phyloP scores from a whole-genome alignment of 306 rosid genomes.

The Quercus alba region DNA sequence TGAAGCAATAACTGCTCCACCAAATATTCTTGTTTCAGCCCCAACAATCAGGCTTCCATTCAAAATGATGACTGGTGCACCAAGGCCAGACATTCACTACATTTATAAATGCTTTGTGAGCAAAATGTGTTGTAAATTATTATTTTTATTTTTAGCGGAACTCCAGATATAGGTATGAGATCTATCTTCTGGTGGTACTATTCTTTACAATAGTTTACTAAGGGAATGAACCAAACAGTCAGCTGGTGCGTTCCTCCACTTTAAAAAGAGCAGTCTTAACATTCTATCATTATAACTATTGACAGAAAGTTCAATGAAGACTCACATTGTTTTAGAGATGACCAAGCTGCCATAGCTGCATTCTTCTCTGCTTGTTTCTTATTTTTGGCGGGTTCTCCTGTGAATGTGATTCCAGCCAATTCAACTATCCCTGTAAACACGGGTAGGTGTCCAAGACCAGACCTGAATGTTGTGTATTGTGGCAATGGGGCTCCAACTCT shows the following conservation, averaged over 20 bases:
- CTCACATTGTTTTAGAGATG: slow-evolving; percentile 91
- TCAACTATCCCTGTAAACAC: slow-evolving; percentile 96
- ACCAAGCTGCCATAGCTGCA: slow-evolving; percentile 99
- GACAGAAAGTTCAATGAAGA: slow-evolving; percentile 1
- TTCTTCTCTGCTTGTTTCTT: slow-evolving; percentile 99
- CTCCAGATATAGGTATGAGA: neutral
- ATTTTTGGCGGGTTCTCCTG: slow-evolving; percentile 96
- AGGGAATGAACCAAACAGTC: neutral
- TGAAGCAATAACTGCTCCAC: neutral
- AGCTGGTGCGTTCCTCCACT: neutral
- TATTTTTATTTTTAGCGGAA: neutral
- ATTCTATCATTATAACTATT: neutral
- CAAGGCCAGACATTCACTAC: neutral
- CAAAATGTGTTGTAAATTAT: neutral
- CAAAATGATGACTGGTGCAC: neutral
- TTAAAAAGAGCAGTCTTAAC: neutral
- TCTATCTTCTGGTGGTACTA: neutral
- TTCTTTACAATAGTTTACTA: neutral
- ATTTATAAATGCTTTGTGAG: neutral
- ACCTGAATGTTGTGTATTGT: slow-evolving; percentile 85
- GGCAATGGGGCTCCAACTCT: slow-evolving; percentile 98
- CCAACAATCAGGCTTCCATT: neutral
- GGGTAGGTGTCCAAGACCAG: slow-evolving; percentile 95
- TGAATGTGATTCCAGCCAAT: slow-evolving; percentile 88
- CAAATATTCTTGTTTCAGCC: neutral